Conservation (phyloP, 768 basidiomycete species). For the Kondoa malvinella region DNA sequence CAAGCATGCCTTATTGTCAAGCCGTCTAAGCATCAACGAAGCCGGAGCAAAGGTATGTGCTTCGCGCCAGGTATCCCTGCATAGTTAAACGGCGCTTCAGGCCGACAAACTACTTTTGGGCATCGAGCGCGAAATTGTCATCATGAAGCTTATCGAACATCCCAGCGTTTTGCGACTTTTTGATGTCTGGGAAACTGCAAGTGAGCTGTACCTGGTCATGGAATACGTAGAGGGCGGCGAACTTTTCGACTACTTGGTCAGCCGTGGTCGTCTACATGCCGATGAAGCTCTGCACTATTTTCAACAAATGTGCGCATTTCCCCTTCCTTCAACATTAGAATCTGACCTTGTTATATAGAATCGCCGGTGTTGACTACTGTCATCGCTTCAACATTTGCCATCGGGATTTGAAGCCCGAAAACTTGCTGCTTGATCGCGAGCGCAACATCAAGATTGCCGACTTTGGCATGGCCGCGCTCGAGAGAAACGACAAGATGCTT, state of each 20-base stretch:
- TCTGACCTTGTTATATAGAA: conserved; percentile 24
- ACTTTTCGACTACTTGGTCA: conserved; percentile 88
- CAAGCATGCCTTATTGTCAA: conserved; percentile 52
- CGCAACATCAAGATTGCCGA: conserved; percentile 83
- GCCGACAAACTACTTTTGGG: conserved; percentile 55
- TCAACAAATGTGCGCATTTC: conserved; percentile 52
- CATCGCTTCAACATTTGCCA: conserved; percentile 96
- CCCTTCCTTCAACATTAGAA: not conserved
- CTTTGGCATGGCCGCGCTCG: conserved; percentile 97
- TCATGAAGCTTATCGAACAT: conserved; percentile 99
- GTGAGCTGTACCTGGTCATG: conserved; percentile 71
- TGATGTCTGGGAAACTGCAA: conserved; percentile 85
- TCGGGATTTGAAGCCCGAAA: conserved; percentile 95
- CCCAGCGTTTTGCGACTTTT: conserved; percentile 90
- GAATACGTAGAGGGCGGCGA: conserved; percentile 95
- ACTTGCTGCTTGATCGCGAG: conserved; percentile 60
- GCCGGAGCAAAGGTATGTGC: conserved; percentile 23
- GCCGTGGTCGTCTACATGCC: conserved; percentile 59
- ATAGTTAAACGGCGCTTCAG: too few relatives aligned
- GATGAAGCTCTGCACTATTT: conserved; percentile 78
- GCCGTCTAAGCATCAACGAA: conserved; percentile 35
- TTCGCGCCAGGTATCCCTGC: not conserved
- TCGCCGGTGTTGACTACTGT: conserved; percentile 88
- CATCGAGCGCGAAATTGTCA: conserved; percentile 84
- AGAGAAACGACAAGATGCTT: conserved; percentile 62